phyloP scores from a whole-genome alignment of 257 asterid genomes.

The Rubia yunnanensis region DNA sequence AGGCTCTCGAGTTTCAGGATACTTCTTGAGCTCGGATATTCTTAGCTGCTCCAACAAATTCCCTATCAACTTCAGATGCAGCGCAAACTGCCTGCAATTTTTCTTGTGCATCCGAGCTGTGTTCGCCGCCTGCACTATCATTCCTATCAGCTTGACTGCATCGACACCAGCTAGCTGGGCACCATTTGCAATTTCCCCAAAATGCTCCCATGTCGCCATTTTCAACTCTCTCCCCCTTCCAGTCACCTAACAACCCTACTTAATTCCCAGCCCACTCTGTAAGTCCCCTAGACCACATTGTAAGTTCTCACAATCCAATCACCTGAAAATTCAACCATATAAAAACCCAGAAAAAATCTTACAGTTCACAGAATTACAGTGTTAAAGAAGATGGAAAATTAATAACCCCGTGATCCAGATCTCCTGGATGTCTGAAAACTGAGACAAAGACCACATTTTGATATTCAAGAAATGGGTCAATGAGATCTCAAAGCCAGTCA shows the following conservation, averaged over 20 bases:
- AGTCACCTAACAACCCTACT: conserved; percentile 9
- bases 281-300: conserved; percentile 7
- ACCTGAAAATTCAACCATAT: conserved; percentile 3
- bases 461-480: conserved; percentile 18
- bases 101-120: conserved; percentile 92
- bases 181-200: conserved; percentile 67
- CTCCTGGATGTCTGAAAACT: conserved; percentile 4
- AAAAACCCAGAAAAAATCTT: not conserved
- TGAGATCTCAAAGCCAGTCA: conserved; percentile 24
- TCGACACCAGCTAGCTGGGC: conserved; percentile 81
- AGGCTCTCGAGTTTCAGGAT: conserved; percentile 84
- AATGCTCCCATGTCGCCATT: conserved; percentile 66
- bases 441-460: not conserved
- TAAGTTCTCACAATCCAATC: not conserved
- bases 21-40: conserved; percentile 69
- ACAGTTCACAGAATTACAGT: not conserved
- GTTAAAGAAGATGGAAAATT: no score
- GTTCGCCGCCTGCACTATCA: conserved; percentile 75
- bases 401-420: conserved; percentile 3
- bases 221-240: not conserved
- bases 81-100: conserved; percentile 69
- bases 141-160: conserved; percentile 60
- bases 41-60: conserved; percentile 68
- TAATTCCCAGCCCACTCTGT: conserved; percentile 9
- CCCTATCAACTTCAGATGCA: conserved; percentile 74